phyloP scores from a whole-genome alignment of 257 asterid genomes.

The Nicotiana benthamiana region DNA sequence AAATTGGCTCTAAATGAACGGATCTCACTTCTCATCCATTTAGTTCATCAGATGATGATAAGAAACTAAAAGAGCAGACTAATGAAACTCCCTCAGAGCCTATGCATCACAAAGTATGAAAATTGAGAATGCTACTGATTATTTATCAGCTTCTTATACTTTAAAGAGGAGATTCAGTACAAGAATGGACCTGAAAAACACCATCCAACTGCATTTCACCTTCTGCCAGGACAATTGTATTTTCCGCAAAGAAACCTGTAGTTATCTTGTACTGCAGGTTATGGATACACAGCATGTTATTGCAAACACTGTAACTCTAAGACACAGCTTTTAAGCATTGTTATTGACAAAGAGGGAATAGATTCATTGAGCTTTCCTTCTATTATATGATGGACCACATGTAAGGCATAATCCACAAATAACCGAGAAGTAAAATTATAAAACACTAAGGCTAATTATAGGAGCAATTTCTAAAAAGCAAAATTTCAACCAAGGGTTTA shows the following conservation, averaged over 20 bases:
- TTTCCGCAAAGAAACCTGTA: conserved; percentile 83
- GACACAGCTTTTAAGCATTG: not conserved
- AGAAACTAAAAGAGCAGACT: not conserved
- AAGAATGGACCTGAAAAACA: conserved; percentile 57
- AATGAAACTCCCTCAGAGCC: not conserved
- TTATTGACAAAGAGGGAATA: not conserved
- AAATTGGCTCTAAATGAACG: not conserved
- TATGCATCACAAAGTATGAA: not conserved
- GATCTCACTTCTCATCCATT: not conserved
- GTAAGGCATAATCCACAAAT: not conserved
- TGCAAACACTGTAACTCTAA: not conserved
- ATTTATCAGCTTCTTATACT: not conserved
- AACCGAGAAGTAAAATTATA: not conserved
- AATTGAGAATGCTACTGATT: not conserved
- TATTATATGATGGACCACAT: not conserved
- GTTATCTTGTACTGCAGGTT: conserved; percentile 71
- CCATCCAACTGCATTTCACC: conserved; percentile 89
- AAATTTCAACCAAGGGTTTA: not conserved
- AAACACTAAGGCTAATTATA: not conserved
- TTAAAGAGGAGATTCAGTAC: not conserved
- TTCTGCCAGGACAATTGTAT: conserved; percentile 87
- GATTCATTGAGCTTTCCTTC: not conserved
- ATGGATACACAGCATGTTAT: conserved; percentile 32
- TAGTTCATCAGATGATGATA: not conserved
- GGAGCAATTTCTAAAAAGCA: not conserved